Percentiles rank a stretch among this genome's conserved stretches.
These are phyloP conservation scores for Dalbergia cultrata DNA, from an alignment of 306 rosid species.

Conservation along the genomic window DNA sequence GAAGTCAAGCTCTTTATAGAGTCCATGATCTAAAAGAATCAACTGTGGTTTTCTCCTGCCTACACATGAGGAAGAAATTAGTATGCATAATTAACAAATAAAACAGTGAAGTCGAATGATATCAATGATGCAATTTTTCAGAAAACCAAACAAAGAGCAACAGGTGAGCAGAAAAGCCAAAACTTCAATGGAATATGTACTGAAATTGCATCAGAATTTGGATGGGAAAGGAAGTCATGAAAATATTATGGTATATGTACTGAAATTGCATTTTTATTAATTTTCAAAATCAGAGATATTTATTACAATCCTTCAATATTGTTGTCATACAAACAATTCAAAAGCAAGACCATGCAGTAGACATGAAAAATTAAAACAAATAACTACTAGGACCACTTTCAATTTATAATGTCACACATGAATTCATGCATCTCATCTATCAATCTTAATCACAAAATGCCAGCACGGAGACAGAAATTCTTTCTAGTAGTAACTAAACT, in stretches of 20 bases:
- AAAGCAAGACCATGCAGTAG: conserved; percentile 2
- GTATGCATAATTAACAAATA: conserved; percentile 20
- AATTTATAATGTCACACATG: conserved; percentile 21
- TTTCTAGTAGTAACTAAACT: conserved; percentile 9
- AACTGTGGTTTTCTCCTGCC: conserved; percentile 95
- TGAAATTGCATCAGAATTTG: neutral
- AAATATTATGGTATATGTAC: conserved; percentile 9
- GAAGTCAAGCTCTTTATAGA: conserved; percentile 90
- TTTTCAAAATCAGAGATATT: conserved; percentile 14
- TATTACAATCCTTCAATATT: neutral
- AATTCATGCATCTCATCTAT: conserved; percentile 25
- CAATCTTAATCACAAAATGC: conserved; percentile 14
- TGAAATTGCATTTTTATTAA: conserved; percentile 29
- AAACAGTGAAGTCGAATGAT: conserved; percentile 30
- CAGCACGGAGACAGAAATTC: neutral
- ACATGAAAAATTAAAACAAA: conserved; percentile 21
- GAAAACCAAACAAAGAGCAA: too few species aligned
- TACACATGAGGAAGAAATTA: conserved; percentile 48
- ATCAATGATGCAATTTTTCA: conserved; percentile 10
- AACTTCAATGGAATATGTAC: conserved; percentile 6
- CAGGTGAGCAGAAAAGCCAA: too few species aligned
- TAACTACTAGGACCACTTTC: neutral
- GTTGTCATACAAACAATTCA: neutral
- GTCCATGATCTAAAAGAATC: conserved; percentile 92
- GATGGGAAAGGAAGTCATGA: conserved; percentile 25